Base-by-base conservation (phyloP, 768 basidiomycete genomes). In the Mycena maculata region DNA sequence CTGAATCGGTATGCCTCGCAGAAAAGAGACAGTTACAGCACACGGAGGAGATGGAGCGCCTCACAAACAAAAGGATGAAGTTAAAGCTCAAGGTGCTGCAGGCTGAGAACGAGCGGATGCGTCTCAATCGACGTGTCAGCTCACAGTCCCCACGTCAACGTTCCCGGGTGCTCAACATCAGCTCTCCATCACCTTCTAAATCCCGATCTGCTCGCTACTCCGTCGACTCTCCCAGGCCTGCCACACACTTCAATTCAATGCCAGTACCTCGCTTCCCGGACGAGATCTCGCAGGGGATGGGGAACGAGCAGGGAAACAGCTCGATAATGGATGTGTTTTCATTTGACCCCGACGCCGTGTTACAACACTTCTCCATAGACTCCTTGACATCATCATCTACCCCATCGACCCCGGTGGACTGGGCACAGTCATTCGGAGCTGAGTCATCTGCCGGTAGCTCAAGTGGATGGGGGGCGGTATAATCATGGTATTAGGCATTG, bases 21-120 rank as follows among this genome's bases (percentile, higher is more conserved):
- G 13, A 47, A 27, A 60, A 60, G 49, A 18, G 48, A n/a, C 27
- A 60, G 48, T 25, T 60, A 10, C 59, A 60, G 59, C 59, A 60
- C 36, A 52, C 4, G 27, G 59, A 60, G 59, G 59, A 60, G 59
- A 60, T 60, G 59, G 59, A 36, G 15, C 48, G 48, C n/a, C 27
- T 60, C 28, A 3, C 22, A 10, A n/a, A 41, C 30, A 62, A 62
- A 50, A 62, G n/a, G 60, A 30, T 44, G 50, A 52, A 53, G 28
- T 53, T 31, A 13, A 31, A 62, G 38, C 39, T 53, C 28, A 62
- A 62, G 60, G 1, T 62, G 20, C 13, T 62, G 38, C 47, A 52
- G 38, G 48, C 38, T 2, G 23, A 60, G 38, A 60, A 60, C 49
- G 59, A 60, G 28, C 23, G 48, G 18, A 22, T 6, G 3, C 59